These are phyloP conservation scores for Lactarius akahatsu DNA, from an alignment of 768 basidiomycete genomes.

Conservation along the genomic window DNA sequence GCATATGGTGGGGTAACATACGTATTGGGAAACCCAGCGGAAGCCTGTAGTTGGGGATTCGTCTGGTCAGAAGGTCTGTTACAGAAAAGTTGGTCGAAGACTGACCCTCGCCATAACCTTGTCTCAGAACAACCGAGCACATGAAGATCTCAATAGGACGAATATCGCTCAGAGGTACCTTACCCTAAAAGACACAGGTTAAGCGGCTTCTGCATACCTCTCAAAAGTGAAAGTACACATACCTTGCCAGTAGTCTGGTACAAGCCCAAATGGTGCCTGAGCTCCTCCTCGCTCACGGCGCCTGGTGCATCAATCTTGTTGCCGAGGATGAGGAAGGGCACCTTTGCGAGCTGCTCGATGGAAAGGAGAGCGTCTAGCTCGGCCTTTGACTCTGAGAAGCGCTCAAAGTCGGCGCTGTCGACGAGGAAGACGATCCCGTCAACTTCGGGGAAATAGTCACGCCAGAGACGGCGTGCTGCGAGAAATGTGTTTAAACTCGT, in stretches of 20 bases:
- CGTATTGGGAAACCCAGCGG: conserved; percentile 98
- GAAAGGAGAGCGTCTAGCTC: conserved; percentile 95
- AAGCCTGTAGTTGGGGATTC: conserved; percentile 52
- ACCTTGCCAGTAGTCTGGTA: conserved; percentile 99
- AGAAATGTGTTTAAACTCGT: conserved; percentile 1
- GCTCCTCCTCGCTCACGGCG: conserved; percentile 95
- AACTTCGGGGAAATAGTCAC: conserved; percentile 99
- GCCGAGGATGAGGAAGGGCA: conserved; percentile 96
- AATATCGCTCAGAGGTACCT: conserved; percentile 94
- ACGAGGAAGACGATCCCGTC: conserved; percentile 99
- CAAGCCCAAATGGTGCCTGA: conserved; percentile 91
- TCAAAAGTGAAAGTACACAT: conserved; percentile 24
- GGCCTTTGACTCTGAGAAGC: conserved; percentile 94
- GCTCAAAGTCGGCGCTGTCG: conserved; percentile 95
- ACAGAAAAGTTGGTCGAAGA: conserved; percentile 14
- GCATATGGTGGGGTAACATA: conserved; percentile 35
- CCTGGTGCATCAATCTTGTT: conserved; percentile 99
- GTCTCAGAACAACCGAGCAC: conserved; percentile 99
- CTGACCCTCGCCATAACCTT: conserved; percentile 94
- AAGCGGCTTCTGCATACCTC: conserved; percentile 17
- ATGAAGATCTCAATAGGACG: conserved; percentile 99
- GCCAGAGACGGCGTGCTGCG: conserved; percentile 94
- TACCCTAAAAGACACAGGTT: conserved; percentile 59
- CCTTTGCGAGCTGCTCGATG: conserved; percentile 92
- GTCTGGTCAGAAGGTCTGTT: background rate